A percentile compares a stretch with the other conserved stretches of the same genome.
Evolutionary conservation across 179 eudicot genomes (phyloP).

Genomic region (Beta lomatogona): DNA sequence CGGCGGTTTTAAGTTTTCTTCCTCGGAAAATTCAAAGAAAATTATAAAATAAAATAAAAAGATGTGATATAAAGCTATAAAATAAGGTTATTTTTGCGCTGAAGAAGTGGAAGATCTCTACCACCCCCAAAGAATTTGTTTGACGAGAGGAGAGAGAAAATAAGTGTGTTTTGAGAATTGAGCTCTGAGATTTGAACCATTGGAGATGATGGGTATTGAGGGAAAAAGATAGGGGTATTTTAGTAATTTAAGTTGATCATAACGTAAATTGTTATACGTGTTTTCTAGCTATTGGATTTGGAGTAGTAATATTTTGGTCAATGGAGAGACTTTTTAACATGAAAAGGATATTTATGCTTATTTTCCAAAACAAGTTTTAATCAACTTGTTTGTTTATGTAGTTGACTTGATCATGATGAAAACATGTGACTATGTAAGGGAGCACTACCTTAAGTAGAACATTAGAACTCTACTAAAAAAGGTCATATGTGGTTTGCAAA

Average conservation of each 20-base stretch:
- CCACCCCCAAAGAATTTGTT: constrained; percentile 11
- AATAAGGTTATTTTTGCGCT: not conserved
- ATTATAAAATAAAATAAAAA: not conserved
- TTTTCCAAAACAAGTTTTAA: not conserved
- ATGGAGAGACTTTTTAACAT: not conserved
- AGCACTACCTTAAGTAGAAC: not conserved
- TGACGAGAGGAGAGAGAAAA: not conserved
- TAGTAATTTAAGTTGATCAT: not conserved
- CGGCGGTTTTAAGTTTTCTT: not conserved
- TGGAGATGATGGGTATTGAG: not conserved
- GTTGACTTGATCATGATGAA: constrained; percentile 1
- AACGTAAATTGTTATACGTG: not conserved
- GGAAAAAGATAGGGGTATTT: constrained; percentile 4
- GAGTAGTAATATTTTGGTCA: not conserved
- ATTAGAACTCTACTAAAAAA: not conserved
- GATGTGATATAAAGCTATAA: not conserved
- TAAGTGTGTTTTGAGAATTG: not conserved
- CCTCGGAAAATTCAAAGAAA: constrained; percentile 21
- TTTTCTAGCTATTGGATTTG: not conserved
- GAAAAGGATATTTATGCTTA: not conserved
- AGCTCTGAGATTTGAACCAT: constrained; percentile 29
- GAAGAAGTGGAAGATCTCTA: constrained; percentile 25
- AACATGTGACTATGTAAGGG: not conserved
- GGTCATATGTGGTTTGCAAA: no score
- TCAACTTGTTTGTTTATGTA: no score